Percentiles rank a stretch among this genome's conserved stretches.
Evolutionary conservation across 176 grass and related monocot genomes (phyloP).

Genomic region (Leersia perrieri): DNA sequence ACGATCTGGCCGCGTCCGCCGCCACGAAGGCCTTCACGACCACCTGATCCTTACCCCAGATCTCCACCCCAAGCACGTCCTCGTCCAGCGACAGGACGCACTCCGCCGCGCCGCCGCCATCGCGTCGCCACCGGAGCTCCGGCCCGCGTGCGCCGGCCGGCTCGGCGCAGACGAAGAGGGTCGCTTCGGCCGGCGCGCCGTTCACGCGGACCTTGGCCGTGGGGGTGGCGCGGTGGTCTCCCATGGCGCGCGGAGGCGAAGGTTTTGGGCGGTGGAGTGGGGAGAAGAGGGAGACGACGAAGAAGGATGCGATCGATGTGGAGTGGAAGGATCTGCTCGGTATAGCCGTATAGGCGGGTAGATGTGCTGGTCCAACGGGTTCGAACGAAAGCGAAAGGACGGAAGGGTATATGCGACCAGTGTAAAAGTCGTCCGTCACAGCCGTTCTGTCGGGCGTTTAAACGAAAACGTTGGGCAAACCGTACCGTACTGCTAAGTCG

Average conservation of each 20-base stretch:
- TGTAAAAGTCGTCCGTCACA: no score
- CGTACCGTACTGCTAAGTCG: no score
- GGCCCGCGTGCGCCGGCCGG: neutral
- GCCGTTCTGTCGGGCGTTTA: no score
- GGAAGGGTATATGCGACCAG: neutral
- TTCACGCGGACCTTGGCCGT: conserved; percentile 39
- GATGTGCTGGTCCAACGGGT: neutral
- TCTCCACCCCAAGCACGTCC: conserved; percentile 61
- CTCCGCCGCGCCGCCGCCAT: neutral
- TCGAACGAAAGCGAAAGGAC: neutral
- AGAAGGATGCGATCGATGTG: neutral
- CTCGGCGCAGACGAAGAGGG: neutral
- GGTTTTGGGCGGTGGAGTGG: conserved; percentile 16
- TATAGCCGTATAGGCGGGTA: neutral
- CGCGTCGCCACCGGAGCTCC: conserved; percentile 48
- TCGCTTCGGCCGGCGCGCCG: conserved; percentile 43
- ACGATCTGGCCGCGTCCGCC: neutral
- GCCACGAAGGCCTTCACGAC: conserved; percentile 50
- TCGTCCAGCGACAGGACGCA: conserved; percentile 45
- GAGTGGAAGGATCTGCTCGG: neutral
- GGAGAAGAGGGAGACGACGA: neutral
- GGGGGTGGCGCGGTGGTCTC: neutral
- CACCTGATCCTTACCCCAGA: conserved; percentile 35
- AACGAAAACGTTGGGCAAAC: no score
- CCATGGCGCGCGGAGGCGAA: conserved; percentile 5